Evolutionary conservation across 2,329 filamentous ascomycete species (phyloP).

Genomic region (Verticillium dahliae): DNA sequence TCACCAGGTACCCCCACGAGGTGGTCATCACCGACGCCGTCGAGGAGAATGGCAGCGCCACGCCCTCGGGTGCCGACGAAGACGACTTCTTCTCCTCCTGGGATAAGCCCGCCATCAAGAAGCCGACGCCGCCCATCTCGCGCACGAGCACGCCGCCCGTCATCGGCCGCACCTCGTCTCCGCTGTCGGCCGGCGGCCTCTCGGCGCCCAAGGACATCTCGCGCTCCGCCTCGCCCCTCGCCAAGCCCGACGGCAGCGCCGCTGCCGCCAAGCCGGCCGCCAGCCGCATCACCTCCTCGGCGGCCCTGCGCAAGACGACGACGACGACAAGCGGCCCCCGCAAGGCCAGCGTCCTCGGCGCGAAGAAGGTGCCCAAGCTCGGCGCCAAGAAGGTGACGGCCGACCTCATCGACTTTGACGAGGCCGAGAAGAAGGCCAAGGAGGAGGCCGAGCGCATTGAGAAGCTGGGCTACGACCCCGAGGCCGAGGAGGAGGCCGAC

Average conservation of each 20-base stretch:
- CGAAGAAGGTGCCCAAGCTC: constrained; percentile 78
- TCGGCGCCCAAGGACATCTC: constrained; percentile 63
- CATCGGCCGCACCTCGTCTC: constrained; percentile 76
- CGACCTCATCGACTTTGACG: constrained; percentile 89
- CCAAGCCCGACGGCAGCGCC: constrained; percentile 44
- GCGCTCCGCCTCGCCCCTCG: constrained; percentile 80
- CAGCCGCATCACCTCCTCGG: constrained; percentile 68
- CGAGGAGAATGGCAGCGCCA: constrained; percentile 60
- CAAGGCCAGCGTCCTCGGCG: constrained; percentile 79
- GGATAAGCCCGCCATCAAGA: constrained; percentile 97
- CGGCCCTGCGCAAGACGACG: constrained; percentile 73
- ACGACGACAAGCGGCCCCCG: constrained; percentile 56
- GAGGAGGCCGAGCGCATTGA: constrained; percentile 95
- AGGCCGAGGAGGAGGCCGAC: constrained; percentile 62
- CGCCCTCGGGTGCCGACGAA: constrained; percentile 72
- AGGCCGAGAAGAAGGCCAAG: constrained; percentile 92
- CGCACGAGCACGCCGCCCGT: constrained; percentile 81
- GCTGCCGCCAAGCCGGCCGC: constrained; percentile 51
- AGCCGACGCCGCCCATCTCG: constrained; percentile 87
- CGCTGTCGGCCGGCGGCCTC: constrained; percentile 74
- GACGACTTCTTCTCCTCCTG: constrained; percentile 99
- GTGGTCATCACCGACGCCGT: constrained; percentile 76
- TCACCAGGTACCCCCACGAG: constrained; percentile 67
- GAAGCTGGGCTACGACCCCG: constrained; percentile 91
- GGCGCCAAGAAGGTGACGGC: constrained; percentile 85